Evolutionary conservation across 371 early-diverging fungal species (phyloP).

Genomic region (Chytridium lagenaria): DNA sequence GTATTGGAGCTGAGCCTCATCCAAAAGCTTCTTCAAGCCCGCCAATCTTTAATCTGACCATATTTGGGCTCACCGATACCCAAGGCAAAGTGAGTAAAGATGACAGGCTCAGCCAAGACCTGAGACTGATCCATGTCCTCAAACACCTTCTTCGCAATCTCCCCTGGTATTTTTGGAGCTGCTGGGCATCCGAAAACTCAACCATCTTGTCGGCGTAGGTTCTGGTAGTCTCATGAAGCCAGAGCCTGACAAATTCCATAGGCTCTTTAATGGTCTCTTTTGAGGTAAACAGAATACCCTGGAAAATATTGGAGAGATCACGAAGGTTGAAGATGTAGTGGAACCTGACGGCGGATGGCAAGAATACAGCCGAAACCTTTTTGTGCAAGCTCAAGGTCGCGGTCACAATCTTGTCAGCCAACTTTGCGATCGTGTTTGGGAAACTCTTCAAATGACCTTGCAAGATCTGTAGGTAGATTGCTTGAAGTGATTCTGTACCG

Average conservation of each 20-base stretch:
- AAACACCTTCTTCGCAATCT: conserved; percentile 61
- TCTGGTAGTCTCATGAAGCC: conserved; percentile 62
- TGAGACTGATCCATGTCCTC: conserved; percentile 63
- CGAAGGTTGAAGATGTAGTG: conserved; percentile 70
- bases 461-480: conserved; percentile 62
- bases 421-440: conserved; percentile 51
- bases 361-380: conserved; percentile 58
- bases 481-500: conserved; percentile 57
- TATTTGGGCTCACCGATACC: conserved; percentile 68
- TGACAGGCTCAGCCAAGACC: conserved; percentile 60
- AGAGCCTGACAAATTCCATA: conserved; percentile 59
- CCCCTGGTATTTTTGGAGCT: conserved; percentile 57
- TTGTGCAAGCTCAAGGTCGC: conserved; percentile 62
- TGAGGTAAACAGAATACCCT: conserved; percentile 60
- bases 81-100: conserved; percentile 63
- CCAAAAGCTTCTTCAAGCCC: conserved; percentile 54
- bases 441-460: conserved; percentile 56
- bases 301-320: conserved; percentile 67
- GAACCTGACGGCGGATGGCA: conserved; percentile 68
- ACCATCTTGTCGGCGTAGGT: conserved; percentile 68
- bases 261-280: conserved; percentile 63
- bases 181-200: conserved; percentile 50
- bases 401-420: conserved; percentile 58
- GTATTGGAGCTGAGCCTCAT: conserved; percentile 66
- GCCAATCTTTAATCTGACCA: conserved; percentile 62